These are phyloP conservation scores for Ocimum tenuiflorum DNA, from an alignment of 257 asterid genomes.

Conservation along the genomic window DNA sequence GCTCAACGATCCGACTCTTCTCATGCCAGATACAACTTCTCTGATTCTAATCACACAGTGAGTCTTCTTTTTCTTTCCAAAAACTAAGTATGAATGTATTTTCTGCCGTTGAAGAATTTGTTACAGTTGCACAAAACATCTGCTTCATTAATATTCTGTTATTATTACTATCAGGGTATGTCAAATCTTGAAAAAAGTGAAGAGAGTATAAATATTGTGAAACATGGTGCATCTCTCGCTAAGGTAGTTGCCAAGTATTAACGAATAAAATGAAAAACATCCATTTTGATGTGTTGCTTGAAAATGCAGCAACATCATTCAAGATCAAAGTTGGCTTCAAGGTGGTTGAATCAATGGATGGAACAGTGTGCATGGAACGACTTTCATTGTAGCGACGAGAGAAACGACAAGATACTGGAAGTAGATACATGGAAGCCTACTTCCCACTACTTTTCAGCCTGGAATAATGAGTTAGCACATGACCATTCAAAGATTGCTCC, in stretches of 20 bases:
- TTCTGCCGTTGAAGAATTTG: not conserved
- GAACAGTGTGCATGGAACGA: slow-evolving; percentile 48
- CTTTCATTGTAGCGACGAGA: slow-evolving; percentile 38
- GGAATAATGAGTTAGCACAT: slow-evolving; percentile 49
- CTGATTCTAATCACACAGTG: slow-evolving; percentile 35
- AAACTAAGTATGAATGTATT: no score
- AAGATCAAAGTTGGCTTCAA: slow-evolving; percentile 31
- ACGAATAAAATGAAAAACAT: not conserved
- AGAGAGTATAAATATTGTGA: slow-evolving; percentile 22
- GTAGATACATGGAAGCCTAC: slow-evolving; percentile 82
- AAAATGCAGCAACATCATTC: slow-evolving; percentile 50
- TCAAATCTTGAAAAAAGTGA: slow-evolving; percentile 29
- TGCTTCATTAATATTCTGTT: not conserved
- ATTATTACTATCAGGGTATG: slow-evolving; percentile 31
- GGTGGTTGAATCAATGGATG: slow-evolving; percentile 84
- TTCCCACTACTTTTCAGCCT: slow-evolving; percentile 37
- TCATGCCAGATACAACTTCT: slow-evolving; percentile 20
- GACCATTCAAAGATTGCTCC: slow-evolving; percentile 32
- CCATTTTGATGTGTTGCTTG: not conserved
- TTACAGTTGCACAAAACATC: not conserved
- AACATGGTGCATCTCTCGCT: slow-evolving; percentile 31
- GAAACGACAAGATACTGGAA: slow-evolving; percentile 76
- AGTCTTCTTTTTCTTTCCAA: slow-evolving; percentile 16
- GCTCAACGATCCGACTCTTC: slow-evolving; percentile 44
- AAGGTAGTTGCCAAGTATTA: slow-evolving; percentile 32